Percentiles rank a stretch among this genome's conserved stretches.
Evolutionary conservation across 2,329 filamentous ascomycete species (phyloP).

Genomic region (Graphilbum fragrans): DNA sequence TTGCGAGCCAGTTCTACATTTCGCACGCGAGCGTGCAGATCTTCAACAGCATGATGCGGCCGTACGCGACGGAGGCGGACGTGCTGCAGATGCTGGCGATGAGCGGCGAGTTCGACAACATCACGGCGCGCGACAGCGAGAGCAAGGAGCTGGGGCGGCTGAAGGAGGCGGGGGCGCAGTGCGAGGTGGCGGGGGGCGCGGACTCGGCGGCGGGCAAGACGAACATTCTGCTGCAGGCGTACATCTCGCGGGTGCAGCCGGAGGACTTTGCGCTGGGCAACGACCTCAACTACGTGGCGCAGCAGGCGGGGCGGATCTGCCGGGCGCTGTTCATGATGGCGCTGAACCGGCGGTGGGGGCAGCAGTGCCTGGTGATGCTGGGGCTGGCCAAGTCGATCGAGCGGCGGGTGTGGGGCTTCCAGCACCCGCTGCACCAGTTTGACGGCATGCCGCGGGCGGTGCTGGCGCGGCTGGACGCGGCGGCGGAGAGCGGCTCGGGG

Average conservation of each 20-base stretch:
- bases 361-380: conserved; percentile 83
- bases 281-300: conserved; percentile 87
- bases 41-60: conserved; percentile 91
- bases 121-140: conserved; percentile 84
- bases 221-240: conserved; percentile 87
- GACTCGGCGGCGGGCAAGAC: conserved; percentile 78
- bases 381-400: conserved; percentile 96
- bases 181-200: conserved; percentile 63
- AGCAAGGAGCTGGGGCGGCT: conserved; percentile 73
- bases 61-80: conserved; percentile 77
- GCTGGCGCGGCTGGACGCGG: conserved; percentile 62
- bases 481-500: conserved; percentile 29
- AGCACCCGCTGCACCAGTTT: conserved; percentile 92
- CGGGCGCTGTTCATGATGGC: conserved; percentile 96
- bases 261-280: conserved; percentile 92
- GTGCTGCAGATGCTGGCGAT: conserved; percentile 93
- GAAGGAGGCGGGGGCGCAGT: conserved; percentile 59
- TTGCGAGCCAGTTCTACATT: conserved; percentile 96
- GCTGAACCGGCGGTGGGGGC: conserved; percentile 86
- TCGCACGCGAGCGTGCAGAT: conserved; percentile 87
- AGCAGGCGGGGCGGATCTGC: conserved; percentile 90
- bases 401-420: conserved; percentile 86
- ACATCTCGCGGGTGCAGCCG: conserved; percentile 76
- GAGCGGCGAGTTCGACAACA: conserved; percentile 96
- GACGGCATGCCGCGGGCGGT: conserved; percentile 67